Evolutionary conservation across 495 filamentous ascomycete genomes (phyloP), one percentile per base, ranked within the genome.

Genomic region (Daldinia caldariorum): DNA sequence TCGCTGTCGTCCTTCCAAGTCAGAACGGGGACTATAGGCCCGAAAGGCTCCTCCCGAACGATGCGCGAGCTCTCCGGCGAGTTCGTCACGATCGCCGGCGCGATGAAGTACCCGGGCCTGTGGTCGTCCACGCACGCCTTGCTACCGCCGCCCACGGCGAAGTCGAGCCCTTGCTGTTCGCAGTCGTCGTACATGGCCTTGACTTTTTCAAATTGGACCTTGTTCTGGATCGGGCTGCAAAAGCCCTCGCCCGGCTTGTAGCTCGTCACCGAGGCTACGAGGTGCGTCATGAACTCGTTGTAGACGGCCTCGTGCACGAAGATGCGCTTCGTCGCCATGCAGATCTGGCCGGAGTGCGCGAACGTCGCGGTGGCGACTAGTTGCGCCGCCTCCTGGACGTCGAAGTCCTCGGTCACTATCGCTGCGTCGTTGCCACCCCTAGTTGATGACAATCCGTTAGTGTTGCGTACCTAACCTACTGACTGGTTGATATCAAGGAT

Each of bases 221-320:
- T 47, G 18, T 47, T 47, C 43, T 47, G 43, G 16, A 47, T 47
- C 18, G 43, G 43, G 8, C 43, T 47, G 4, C 16, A 47, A 16
- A 47, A 47, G 18, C 43, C 43, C 43, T 47, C 43, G 9, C 43
- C 43, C 20, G 16, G 43, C 18, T 47, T 47, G 10, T 47, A 47
- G 10, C 16, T 18, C 14, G 20, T 47, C 2, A 47, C 43, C 8
- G 20, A 10, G 3, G 7, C 43, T 22, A 47, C 16, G 20, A 47
- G 16, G 13, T 47, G 43, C 43, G 1, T 22, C n/a, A 47, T 47
- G 13, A 47, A 47, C 43, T 47, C 43, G 2, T 47, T 16, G 18
- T 47, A 22, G 43, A 47, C 16, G 1, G 43, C 18, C 8, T 47
- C 43, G 8, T 47, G 43, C 16, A 47, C 43, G 43, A 20, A 47